Evolutionary conservation across 2,329 filamentous ascomycete species (phyloP).

Genomic region (Truncatella angustata): DNA sequence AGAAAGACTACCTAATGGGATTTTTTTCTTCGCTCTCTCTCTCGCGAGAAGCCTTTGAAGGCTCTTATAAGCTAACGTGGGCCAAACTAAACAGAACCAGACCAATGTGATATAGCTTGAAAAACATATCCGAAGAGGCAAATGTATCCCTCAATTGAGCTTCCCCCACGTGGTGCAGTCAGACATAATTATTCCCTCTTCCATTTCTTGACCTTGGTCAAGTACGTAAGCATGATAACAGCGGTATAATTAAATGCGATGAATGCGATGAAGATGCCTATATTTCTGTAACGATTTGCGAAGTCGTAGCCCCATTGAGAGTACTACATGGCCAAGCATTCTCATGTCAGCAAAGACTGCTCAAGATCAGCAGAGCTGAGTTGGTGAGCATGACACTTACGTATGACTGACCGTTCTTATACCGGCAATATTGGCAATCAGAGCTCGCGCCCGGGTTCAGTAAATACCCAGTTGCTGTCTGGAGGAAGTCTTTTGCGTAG

Average conservation of each 20-base stretch:
- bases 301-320: constrained; percentile 7
- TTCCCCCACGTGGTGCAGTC: too few relatives aligned
- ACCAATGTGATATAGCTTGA: too few relatives aligned
- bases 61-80: too few relatives aligned
- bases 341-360: background rate
- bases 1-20: too few relatives aligned
- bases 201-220: constrained; percentile 12
- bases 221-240: constrained; percentile 14
- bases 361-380: background rate
- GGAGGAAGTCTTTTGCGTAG: constrained; percentile 11
- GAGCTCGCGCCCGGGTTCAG: constrained; percentile 2
- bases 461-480: constrained; percentile 9
- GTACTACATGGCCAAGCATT: background rate
- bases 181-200: background rate
- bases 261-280: constrained; percentile 16
- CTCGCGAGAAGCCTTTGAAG: too few relatives aligned
- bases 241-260: constrained; percentile 15
- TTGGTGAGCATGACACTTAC: constrained; percentile 11
- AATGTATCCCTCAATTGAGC: too few relatives aligned
- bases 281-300: constrained; percentile 11
- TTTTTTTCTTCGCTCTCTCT: too few relatives aligned
- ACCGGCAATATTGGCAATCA: constrained; percentile 12
- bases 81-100: too few relatives aligned
- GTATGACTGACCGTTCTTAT: constrained; percentile 17
- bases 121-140: too few relatives aligned